Evolutionary conservation across 768 basidiomycete genomes (phyloP).

Genomic region (Kockovaella imperatae): DNA sequence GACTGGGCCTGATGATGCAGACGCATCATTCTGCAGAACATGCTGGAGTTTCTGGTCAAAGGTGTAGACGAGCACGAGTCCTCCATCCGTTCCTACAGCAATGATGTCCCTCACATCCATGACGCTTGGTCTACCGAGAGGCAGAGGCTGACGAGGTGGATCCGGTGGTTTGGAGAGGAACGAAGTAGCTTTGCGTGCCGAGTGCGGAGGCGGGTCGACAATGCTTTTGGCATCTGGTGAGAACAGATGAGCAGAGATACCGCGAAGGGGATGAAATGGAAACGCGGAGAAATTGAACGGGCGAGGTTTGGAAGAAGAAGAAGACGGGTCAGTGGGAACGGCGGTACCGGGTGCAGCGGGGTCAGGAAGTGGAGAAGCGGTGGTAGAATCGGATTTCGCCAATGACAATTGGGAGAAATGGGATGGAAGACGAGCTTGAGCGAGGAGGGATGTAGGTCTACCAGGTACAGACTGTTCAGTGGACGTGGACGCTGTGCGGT

Average conservation of each 20-base stretch:
- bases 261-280: slow-evolving; percentile 30
- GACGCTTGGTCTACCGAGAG: slow-evolving; percentile 63
- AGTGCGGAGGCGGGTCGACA: slow-evolving; percentile 10
- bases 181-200: not conserved
- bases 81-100: slow-evolving; percentile 76
- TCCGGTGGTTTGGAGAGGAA: not conserved
- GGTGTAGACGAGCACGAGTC: slow-evolving; percentile 74
- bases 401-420: slow-evolving; percentile 31
- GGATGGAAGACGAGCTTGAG: slow-evolving; percentile 17
- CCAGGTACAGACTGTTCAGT: slow-evolving; percentile 12
- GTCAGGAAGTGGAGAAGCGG: slow-evolving; percentile 7
- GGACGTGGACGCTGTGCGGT: slow-evolving; percentile 29
- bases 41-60: slow-evolving; percentile 78
- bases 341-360: not conserved
- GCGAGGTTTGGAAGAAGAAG: too few relatives aligned
- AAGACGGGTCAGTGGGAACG: not conserved
- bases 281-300: too few relatives aligned
- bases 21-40: slow-evolving; percentile 62
- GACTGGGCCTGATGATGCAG: slow-evolving; percentile 10
- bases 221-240: not conserved
- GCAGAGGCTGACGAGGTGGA: not conserved
- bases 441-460: slow-evolving; percentile 12
- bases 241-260: slow-evolving; percentile 21
- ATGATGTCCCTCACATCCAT: slow-evolving; percentile 78
- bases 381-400: slow-evolving; percentile 14